Evolutionary conservation across 768 basidiomycete species (phyloP).

Genomic region (Boletus rufocinnamomeus): DNA sequence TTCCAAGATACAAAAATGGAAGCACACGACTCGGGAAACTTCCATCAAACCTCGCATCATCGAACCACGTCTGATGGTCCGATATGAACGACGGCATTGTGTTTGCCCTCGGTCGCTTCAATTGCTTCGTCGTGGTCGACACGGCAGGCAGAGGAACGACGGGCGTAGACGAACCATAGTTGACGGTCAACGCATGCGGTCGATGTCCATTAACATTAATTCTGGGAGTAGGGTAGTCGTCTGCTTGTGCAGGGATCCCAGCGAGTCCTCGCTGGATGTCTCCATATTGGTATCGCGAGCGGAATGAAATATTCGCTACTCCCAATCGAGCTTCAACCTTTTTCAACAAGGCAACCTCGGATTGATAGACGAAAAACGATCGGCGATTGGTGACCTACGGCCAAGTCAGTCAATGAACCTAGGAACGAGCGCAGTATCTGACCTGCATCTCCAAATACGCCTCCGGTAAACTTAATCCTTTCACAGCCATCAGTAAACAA

Average conservation of each 20-base stretch:
- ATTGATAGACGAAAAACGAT: constrained; percentile 90
- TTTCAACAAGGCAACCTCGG: constrained; percentile 72
- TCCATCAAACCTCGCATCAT: constrained; percentile 90
- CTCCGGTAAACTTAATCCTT: constrained; percentile 70
- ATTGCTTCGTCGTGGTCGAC: constrained; percentile 23
- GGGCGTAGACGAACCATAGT: constrained; percentile 21
- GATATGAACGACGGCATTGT: constrained; percentile 66
- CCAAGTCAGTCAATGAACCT: constrained; percentile 3
- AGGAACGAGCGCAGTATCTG: background rate
- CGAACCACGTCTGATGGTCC: constrained; percentile 93
- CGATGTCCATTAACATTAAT: constrained; percentile 20
- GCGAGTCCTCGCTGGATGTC: constrained; percentile 25
- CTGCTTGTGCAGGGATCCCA: constrained; percentile 7
- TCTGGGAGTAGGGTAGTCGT: constrained; percentile 14
- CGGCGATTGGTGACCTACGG: constrained; percentile 61
- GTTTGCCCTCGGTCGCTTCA: constrained; percentile 63
- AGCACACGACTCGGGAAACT: constrained; percentile 93
- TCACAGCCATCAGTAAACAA: constrained; percentile 80
- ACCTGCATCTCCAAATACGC: constrained; percentile 90
- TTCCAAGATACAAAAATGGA: constrained; percentile 92
- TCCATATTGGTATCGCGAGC: constrained; percentile 27
- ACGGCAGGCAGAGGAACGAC: constrained; percentile 4
- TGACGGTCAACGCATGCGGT: constrained; percentile 24
- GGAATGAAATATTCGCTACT: constrained; percentile 22
- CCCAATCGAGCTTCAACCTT: constrained; percentile 61